Percentiles rank a stretch among this genome's conserved stretches.
Evolutionary conservation across 2,329 filamentous ascomycete genomes (phyloP).

Genomic region (Fusarium sp.): DNA sequence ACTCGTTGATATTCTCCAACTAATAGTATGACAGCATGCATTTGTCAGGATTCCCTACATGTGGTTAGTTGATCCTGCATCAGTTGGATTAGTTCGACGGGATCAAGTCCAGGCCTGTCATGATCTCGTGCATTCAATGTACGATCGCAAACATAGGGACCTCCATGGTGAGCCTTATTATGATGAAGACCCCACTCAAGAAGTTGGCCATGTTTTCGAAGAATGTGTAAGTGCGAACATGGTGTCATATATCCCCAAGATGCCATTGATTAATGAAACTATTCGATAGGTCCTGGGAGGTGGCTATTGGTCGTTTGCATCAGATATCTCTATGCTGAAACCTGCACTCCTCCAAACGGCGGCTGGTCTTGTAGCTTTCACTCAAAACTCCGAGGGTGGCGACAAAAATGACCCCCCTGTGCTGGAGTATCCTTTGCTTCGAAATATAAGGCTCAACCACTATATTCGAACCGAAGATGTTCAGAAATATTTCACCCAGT

Average conservation of each 20-base stretch:
- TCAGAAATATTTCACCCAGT: constrained; percentile 32
- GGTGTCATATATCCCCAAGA: background rate
- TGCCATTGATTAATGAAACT: background rate
- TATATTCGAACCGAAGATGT: constrained; percentile 25
- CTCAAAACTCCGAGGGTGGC: background rate
- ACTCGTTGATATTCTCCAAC: background rate
- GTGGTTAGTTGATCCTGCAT: constrained; percentile 30
- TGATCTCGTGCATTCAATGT: constrained; percentile 8
- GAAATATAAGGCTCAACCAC: constrained; percentile 2
- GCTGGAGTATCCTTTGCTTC: background rate
- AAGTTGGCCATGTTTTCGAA: constrained; percentile 42
- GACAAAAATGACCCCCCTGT: background rate
- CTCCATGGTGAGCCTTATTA: constrained; percentile 35
- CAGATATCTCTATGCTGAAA: background rate
- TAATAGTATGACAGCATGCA: constrained; percentile 34
- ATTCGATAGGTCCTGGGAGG: constrained; percentile 33
- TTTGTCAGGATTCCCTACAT: constrained; percentile 1
- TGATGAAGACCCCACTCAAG: constrained; percentile 33
- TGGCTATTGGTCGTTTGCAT: constrained; percentile 28
- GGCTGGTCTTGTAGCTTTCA: constrained; percentile 9
- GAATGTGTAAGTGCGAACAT: constrained; percentile 8
- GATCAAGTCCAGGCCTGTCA: constrained; percentile 14
- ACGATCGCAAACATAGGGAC: background rate
- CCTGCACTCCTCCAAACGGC: constrained; percentile 27
- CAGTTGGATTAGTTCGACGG: constrained; percentile 17